Conservation (phyloP, 1,284 basidiomycete species). For the Ganoderma multipileum region DNA sequence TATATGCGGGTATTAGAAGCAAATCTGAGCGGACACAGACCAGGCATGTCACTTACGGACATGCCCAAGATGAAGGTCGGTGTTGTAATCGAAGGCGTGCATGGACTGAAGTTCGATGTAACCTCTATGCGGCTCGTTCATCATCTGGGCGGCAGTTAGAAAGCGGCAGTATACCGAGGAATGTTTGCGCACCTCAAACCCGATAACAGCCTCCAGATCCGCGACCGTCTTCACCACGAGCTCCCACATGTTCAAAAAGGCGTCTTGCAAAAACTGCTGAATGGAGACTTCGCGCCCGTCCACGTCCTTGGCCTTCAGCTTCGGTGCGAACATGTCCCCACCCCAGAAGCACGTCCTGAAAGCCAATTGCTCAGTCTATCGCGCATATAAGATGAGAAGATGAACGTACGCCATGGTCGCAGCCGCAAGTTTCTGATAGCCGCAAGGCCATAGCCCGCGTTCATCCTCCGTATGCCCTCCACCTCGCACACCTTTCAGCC, state of each 20-base stretch:
- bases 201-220: slow-evolving; percentile 81
- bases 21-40: neutral
- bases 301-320: slow-evolving; percentile 60
- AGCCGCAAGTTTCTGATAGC: slow-evolving; percentile 89
- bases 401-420: slow-evolving; percentile 84
- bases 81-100: slow-evolving; percentile 91
- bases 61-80: slow-evolving; percentile 89
- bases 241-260: slow-evolving; percentile 84
- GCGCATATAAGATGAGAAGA: neutral
- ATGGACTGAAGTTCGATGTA: slow-evolving; percentile 87
- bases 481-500: slow-evolving; percentile 80
- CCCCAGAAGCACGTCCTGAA: slow-evolving; percentile 87
- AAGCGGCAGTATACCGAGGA: neutral
- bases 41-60: slow-evolving; percentile 64
- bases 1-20: slow-evolving; percentile 34
- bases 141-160: slow-evolving; percentile 57
- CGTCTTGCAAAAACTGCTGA: slow-evolving; percentile 85
- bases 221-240: slow-evolving; percentile 74
- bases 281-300: slow-evolving; percentile 65
- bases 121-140: slow-evolving; percentile 97
- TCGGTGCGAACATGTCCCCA: slow-evolving; percentile 85
- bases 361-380: neutral
- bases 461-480: slow-evolving; percentile 76
- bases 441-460: slow-evolving; percentile 88
- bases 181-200: slow-evolving; percentile 74